Base-by-base conservation (phyloP, 2,329 filamentous ascomycete genomes). In the Diaporthe humulicola region DNA sequence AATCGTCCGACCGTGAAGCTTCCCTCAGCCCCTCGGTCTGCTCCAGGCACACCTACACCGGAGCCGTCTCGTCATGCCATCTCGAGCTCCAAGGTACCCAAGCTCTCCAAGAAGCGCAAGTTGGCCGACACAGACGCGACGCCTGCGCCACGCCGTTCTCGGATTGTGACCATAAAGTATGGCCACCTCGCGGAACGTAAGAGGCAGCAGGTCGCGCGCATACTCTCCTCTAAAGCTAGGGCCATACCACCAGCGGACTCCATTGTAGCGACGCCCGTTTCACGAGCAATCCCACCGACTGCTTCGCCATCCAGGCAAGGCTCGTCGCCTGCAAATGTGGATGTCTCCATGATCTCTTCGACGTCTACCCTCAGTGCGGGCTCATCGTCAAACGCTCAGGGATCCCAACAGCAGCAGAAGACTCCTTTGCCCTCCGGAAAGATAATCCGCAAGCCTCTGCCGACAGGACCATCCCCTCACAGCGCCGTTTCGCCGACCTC, bases 21-120 rank as follows among this genome's bases (percentile, higher is more conserved):
- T 7, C 17, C 73, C 10, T 60, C 75, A 14, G 64, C 64, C 33
- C n/a, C 67, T 28, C 70, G 61, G 50, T 56, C 75, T 38, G 50
- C 15, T 38, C 40, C 66, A 19, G 50, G 66, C 50, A 45, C 72
- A 30, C 54, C 69, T 17, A 54, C 60, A 25, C 54, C 45, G 19
- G 74, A 76, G 38, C 67, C 48, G 19, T 40, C 54, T 15, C 74
- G 74, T n/a, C 69, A 73, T 25, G 61, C 6, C 30, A 66, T 28
- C 48, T 40, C 71, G 10, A 76, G 61, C 58, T 19, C 58, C 30
- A 48, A 69, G 22, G 57, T 14, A 17, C 5, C 30, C 70, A 76
- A 76, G 66, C 28, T 48, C 33, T 30, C 58, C 4, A 76, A 75
- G 74, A 76, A 76, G 71, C 73, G 75, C 42, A 76, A 76, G 54